Conservation (phyloP, 2,329 filamentous ascomycete genomes). For the Orbilia quercus region DNA sequence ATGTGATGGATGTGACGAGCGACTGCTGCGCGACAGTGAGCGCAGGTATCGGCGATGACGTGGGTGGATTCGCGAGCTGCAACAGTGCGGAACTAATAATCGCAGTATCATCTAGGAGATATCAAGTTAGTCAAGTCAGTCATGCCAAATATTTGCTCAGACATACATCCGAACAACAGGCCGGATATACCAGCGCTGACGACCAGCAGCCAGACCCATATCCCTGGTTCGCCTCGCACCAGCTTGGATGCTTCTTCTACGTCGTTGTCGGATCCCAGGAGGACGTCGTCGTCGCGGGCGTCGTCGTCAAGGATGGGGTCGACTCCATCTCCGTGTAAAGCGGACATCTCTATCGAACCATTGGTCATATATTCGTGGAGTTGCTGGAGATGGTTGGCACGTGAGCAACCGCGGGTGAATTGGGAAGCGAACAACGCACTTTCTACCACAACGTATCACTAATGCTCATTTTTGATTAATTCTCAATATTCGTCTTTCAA, state of each 20-base stretch:
- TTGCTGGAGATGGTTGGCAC: constrained; percentile 6
- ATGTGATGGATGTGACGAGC: constrained; percentile 76
- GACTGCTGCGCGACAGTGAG: constrained; percentile 75
- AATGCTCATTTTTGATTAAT: too few species aligned
- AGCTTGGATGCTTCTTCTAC: constrained; percentile 45
- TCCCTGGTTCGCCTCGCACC: constrained; percentile 46
- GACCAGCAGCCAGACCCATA: constrained; percentile 70
- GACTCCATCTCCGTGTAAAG: constrained; percentile 27
- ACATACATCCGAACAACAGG: constrained; percentile 74
- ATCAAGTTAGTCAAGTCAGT: constrained; percentile 5
- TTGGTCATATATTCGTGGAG: constrained; percentile 27
- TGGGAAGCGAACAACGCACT: too few species aligned
- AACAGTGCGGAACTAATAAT: constrained; percentile 77
- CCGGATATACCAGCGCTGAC: constrained; percentile 75
- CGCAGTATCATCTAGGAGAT: constrained; percentile 74
- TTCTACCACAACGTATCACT: constrained; percentile 28
- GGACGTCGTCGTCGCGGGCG: constrained; percentile 45
- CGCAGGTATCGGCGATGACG: constrained; percentile 63
- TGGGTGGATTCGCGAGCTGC: constrained; percentile 72
- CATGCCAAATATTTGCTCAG: neutral
- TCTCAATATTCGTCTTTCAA: too few species aligned
- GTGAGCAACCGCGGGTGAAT: constrained; percentile 17
- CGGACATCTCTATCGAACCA: constrained; percentile 44
- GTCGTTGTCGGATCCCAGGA: constrained; percentile 53
- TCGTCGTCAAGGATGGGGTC: constrained; percentile 22